Conservation (phyloP, 805 yeast genomes). For the Schwanniomyces vanrijiae region DNA sequence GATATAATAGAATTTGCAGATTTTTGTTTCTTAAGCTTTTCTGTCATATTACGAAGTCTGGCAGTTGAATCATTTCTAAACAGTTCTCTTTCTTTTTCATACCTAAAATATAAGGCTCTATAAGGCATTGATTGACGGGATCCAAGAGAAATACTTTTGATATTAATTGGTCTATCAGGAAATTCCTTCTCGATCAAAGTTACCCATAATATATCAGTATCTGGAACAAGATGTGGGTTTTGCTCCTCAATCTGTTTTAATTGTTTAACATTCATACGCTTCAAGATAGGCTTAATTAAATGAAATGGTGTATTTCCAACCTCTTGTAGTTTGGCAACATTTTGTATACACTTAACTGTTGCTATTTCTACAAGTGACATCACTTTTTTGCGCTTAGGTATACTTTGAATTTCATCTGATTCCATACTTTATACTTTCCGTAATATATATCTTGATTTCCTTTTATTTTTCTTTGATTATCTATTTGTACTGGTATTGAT, state of each 20-base stretch:
- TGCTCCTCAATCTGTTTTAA: conserved; percentile 38
- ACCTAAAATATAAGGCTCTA: conserved; percentile 38
- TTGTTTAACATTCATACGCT: conserved; percentile 45
- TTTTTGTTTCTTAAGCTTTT: conserved; percentile 37
- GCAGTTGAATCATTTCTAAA: conserved; percentile 46
- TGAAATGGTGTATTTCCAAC: conserved; percentile 41
- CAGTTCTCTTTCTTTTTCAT: conserved; percentile 39
- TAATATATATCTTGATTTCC: not conserved
- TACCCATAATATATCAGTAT: conserved; percentile 48
- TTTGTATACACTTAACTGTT: conserved; percentile 17
- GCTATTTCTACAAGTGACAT: conserved; percentile 10
- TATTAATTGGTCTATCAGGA: conserved; percentile 38
- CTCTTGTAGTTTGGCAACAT: conserved; percentile 19
- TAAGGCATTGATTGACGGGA: conserved; percentile 26
- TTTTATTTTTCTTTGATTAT: not conserved
- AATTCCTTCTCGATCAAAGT: conserved; percentile 47
- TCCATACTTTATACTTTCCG: not conserved
- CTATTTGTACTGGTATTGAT: not conserved
- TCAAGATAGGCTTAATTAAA: conserved; percentile 46
- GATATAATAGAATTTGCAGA: conserved; percentile 40
- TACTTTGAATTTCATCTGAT: not conserved
- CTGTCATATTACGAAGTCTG: conserved; percentile 43
- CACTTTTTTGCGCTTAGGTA: conserved; percentile 1
- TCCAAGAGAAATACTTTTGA: not conserved
- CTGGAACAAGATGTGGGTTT: conserved; percentile 42